Evolutionary conservation across 108 stramenopile species (phyloP), one percentile per base, ranked within the genome.

Genomic region (Heterococcus sp.): DNA sequence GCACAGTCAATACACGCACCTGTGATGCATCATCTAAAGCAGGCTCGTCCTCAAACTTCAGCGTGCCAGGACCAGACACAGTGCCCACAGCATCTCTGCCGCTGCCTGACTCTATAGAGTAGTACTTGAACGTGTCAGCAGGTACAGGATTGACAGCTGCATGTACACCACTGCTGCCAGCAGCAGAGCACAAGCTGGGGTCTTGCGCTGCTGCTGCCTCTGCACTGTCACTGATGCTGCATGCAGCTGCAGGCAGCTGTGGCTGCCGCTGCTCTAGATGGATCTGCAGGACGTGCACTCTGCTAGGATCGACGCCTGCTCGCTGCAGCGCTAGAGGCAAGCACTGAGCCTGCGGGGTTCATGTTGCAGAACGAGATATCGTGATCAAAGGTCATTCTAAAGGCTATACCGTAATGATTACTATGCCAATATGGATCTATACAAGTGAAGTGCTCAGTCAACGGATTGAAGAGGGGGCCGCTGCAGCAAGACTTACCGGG

Each of bases 31-130:
- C n/a, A n/a, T n/a, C n/a, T n/a, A n/a, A n/a, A n/a, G n/a, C n/a
- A n/a, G n/a, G n/a, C n/a, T n/a, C n/a, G n/a, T 72, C 14, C 35
- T 80, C 79, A 38, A 80, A 67, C n/a, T 66, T 71, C 32, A 80
- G 72, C 27, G 79, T 80, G 2, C 72, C 79, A 5, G 79, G 79
- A 27, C 79, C 79, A 38, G 79, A 80, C 3, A 70, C 58, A 11
- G 71, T 80, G 1, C 79, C 79, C 35, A 80, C 79, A 32, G 79
- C 79, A 38, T 80, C 72, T 66, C 65, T 80, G 35, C 78, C 78
- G 38, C 72, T 80, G 34, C 70, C 78, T 38, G 35, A 65, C 37
- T 80, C 69, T 33, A 80, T 80, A 38, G 71, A 65, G 68, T 80
- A 80, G 70, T 65, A 80, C 46, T 58, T 58, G 46, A 58, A 58